Percentiles rank a stretch among this genome's conserved stretches.
Evolutionary conservation across 768 basidiomycete genomes (phyloP).

Genomic region (Phallus indusiatus): DNA sequence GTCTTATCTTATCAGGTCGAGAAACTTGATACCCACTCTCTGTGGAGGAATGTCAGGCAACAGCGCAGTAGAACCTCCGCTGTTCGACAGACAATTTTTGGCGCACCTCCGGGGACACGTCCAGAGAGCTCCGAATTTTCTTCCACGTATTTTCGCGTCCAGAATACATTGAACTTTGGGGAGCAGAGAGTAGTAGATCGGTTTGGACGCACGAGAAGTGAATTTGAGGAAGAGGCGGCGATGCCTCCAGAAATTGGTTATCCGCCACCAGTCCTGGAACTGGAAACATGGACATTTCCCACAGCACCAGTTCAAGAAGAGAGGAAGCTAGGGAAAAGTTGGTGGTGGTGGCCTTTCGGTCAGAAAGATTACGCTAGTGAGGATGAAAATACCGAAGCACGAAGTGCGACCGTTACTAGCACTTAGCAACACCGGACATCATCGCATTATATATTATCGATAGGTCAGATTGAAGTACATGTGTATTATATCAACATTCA

Average conservation of each 20-base stretch:
- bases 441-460: neutral
- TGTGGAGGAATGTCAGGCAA: slow-evolving; percentile 3
- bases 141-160: slow-evolving; percentile 52
- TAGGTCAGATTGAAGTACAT: neutral
- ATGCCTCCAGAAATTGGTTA: slow-evolving; percentile 17
- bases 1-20: slow-evolving; percentile 1
- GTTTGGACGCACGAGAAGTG: slow-evolving; percentile 63
- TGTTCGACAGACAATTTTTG: slow-evolving; percentile 6
- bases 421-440: neutral
- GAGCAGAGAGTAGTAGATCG: slow-evolving; percentile 51
- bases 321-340: slow-evolving; percentile 36
- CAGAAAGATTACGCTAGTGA: slow-evolving; percentile 67
- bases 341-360: slow-evolving; percentile 45
- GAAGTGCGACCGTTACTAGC: neutral
- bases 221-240: slow-evolving; percentile 60
- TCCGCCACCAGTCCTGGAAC: slow-evolving; percentile 20
- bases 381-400: slow-evolving; percentile 12
- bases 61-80: neutral
- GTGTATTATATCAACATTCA: slow-evolving; percentile 18
- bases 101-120: neutral
- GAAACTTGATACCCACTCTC: neutral
- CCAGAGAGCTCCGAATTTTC: slow-evolving; percentile 13
- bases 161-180: slow-evolving; percentile 60
- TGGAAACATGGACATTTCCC: slow-evolving; percentile 20
- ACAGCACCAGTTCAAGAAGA: slow-evolving; percentile 12